Conservation (phyloP, 1,284 basidiomycete species). For the Rhodotorula mucilaginosa region DNA sequence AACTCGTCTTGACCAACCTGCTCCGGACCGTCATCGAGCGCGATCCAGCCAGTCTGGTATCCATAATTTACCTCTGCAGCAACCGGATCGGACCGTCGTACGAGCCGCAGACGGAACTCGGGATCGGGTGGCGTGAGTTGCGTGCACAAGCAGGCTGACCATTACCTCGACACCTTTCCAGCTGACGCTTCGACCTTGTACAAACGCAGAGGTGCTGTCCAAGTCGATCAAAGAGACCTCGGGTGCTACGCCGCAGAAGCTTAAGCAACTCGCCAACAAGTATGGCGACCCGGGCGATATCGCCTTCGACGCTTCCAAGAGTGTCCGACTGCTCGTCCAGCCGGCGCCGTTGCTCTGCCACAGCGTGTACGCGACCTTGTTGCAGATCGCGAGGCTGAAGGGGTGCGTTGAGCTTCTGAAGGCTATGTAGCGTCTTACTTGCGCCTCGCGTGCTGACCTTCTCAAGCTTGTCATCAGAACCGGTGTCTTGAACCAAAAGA, state of each 20-base stretch:
- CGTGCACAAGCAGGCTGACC: neutral
- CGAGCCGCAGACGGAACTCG: slow-evolving; percentile 49
- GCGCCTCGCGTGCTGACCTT: neutral
- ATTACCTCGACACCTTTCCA: slow-evolving; percentile 41
- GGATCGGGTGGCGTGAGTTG: slow-evolving; percentile 45
- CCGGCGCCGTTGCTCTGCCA: slow-evolving; percentile 34
- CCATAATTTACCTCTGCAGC: slow-evolving; percentile 83
- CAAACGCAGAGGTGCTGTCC: slow-evolving; percentile 59
- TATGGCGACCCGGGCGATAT: slow-evolving; percentile 61
- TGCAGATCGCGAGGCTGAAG: slow-evolving; percentile 30
- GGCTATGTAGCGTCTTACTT: no score
- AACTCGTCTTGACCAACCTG: slow-evolving; percentile 75
- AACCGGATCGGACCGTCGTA: slow-evolving; percentile 72
- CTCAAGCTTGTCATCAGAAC: neutral
- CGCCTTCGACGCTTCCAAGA: slow-evolving; percentile 69
- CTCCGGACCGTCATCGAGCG: slow-evolving; percentile 67
- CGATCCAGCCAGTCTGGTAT: slow-evolving; percentile 68
- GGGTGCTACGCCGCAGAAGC: slow-evolving; percentile 65
- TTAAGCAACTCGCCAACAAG: slow-evolving; percentile 59
- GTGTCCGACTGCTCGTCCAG: slow-evolving; percentile 23
- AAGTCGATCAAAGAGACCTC: slow-evolving; percentile 76
- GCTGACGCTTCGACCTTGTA: no score
- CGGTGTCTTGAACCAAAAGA: slow-evolving; percentile 65
- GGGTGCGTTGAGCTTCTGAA: slow-evolving; percentile 9
- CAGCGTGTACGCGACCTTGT: slow-evolving; percentile 25